Conservation (phyloP, 352 stramenopile species). For the Phytophthora foliorum region DNA sequence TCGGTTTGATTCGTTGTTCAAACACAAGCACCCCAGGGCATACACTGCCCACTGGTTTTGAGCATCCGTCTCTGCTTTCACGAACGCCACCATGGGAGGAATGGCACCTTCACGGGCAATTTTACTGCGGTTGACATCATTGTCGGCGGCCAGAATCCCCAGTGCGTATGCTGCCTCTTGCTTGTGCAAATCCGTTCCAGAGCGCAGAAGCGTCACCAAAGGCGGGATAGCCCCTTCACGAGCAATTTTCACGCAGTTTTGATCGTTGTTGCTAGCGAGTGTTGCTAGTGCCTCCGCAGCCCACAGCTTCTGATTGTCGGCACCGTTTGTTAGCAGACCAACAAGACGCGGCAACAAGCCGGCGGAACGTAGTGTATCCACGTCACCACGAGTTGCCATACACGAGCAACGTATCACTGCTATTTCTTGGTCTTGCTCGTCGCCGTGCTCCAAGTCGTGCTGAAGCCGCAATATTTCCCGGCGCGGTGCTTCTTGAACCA, state of each 20-base stretch:
- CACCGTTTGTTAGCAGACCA: constrained; percentile 4
- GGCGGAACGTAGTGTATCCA: constrained; percentile 5
- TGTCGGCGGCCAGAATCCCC: constrained; percentile 10
- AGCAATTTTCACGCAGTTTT: constrained; percentile 8
- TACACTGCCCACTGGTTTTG: constrained; percentile 22
- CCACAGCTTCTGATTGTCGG: constrained; percentile 29
- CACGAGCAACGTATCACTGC: constrained; percentile 14
- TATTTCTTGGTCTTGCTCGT: constrained; percentile 14
- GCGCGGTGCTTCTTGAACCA: constrained; percentile 14
- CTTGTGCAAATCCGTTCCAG: constrained; percentile 8
- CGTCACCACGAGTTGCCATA: constrained; percentile 19
- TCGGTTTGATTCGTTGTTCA: constrained; percentile 16
- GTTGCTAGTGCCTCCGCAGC: constrained; percentile 15
- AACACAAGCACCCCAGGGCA: constrained; percentile 1
- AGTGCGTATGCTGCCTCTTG: constrained; percentile 13
- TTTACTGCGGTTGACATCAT: constrained; percentile 2
- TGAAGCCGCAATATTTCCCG: constrained; percentile 17
- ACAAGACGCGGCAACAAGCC: constrained; percentile 22
- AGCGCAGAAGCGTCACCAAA: constrained; percentile 8
- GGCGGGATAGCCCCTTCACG: constrained; percentile 4
- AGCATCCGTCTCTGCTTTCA: constrained; percentile 8
- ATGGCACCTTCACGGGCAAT: constrained; percentile 15
- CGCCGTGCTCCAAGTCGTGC: constrained; percentile 10
- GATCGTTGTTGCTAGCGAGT: constrained; percentile 3
- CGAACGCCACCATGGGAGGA: constrained; percentile 6